Evolutionary conservation across 2,329 filamentous ascomycete genomes (phyloP).

Genomic region (Talaromyces sp.): DNA sequence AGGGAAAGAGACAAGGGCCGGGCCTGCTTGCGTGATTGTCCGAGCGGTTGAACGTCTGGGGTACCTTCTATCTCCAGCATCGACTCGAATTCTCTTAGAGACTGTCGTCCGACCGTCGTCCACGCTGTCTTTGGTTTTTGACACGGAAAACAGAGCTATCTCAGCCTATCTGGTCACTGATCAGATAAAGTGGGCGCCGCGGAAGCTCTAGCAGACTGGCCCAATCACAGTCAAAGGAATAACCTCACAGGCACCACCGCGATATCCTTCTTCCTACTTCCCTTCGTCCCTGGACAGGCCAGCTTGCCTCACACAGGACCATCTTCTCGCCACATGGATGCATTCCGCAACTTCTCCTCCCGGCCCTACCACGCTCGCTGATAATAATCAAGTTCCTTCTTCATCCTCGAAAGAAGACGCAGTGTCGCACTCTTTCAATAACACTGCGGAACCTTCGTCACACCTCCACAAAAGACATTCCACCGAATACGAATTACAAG

Average conservation of each 20-base stretch:
- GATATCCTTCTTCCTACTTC: slow-evolving; percentile 3
- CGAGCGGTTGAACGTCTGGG: background rate
- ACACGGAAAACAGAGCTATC: background rate
- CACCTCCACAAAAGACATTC: slow-evolving; percentile 16
- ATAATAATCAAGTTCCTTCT: background rate
- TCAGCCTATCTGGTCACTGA: background rate
- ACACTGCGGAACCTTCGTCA: slow-evolving; percentile 15
- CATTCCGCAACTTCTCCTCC: slow-evolving; percentile 15
- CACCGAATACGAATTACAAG: slow-evolving; percentile 13
- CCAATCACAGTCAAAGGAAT: slow-evolving; percentile 12
- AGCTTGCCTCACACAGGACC: slow-evolving; percentile 25
- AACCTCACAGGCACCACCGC: slow-evolving; percentile 10
- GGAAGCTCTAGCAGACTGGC: background rate
- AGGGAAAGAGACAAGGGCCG: background rate
- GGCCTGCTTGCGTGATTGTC: slow-evolving; percentile 5
- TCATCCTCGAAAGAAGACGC: background rate
- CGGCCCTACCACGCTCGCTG: slow-evolving; percentile 19
- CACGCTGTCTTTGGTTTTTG: background rate
- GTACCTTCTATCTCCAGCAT: background rate
- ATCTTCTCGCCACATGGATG: slow-evolving; percentile 22
- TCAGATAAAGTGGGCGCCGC: background rate
- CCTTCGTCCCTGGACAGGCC: slow-evolving; percentile 25
- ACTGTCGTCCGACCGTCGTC: background rate
- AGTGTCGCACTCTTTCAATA: slow-evolving; percentile 21
- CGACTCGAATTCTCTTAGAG: background rate